A percentile compares a stretch with the other conserved stretches of the same genome.
Evolutionary conservation across 345 rosid genomes (phyloP).

Genomic region (Combretum micranthum): DNA sequence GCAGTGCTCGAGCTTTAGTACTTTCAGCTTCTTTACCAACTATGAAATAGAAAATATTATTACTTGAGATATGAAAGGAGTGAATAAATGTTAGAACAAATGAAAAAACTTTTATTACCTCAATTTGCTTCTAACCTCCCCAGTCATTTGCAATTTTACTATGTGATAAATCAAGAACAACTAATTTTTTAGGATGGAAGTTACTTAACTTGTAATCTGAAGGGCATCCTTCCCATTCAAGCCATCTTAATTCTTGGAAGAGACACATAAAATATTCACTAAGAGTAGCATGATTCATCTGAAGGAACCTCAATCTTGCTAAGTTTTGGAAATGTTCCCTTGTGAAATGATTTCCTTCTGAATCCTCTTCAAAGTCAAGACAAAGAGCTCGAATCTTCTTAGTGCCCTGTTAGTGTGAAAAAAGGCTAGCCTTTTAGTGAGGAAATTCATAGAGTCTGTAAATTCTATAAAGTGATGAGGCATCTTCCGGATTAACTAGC

Average conservation of each 20-base stretch:
- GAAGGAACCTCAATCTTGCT: constrained; percentile 3
- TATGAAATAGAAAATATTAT: too few relatives aligned
- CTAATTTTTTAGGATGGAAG: background rate
- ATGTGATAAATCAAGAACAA: constrained; percentile 4
- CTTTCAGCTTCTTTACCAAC: too few relatives aligned
- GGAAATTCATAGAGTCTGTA: too few relatives aligned
- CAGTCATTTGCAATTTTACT: background rate
- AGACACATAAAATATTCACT: background rate
- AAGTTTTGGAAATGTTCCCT: background rate
- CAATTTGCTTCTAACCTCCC: constrained; percentile 3
- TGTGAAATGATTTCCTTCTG: background rate
- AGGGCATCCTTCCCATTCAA: background rate
- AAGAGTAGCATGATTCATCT: background rate
- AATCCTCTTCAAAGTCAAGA: background rate
- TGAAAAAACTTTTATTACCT: background rate
- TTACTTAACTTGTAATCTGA: background rate
- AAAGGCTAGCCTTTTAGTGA: too few relatives aligned
- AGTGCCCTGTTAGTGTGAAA: background rate
- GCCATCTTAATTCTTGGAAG: constrained; percentile 1
- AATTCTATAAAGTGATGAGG: too few relatives aligned
- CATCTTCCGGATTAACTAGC: too few relatives aligned
- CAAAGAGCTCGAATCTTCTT: background rate
- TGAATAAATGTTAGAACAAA: too few relatives aligned
- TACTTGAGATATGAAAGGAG: too few relatives aligned
- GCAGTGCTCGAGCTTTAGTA: too few relatives aligned